phyloP scores from a whole-genome alignment of 441 rosid genomes.

The Adansonia madagascariensis region DNA sequence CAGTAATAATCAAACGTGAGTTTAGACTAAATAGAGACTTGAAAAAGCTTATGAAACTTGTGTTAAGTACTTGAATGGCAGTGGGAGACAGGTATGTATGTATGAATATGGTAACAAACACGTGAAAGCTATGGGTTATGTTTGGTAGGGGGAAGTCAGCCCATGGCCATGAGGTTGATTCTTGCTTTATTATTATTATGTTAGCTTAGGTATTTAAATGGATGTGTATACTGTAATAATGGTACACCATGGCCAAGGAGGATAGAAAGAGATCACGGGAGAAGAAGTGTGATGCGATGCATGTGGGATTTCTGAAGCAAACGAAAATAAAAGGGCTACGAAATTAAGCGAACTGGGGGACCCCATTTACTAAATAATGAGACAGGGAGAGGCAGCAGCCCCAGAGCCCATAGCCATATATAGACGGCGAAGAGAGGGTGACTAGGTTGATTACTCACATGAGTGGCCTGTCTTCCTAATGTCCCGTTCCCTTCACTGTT shows the following conservation, averaged over 20 bases:
- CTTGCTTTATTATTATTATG: neutral
- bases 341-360: neutral
- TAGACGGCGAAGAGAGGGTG: neutral
- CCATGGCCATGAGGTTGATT: neutral
- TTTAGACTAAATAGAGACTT: neutral
- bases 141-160: neutral
- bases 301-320: neutral
- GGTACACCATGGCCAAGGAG: neutral
- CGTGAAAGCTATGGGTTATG: neutral
- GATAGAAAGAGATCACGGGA: neutral
- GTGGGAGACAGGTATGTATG: neutral
- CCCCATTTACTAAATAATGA: neutral
- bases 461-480: neutral
- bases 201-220: neutral
- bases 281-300: neutral
- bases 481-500: neutral
- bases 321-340: neutral
- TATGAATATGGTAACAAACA: neutral
- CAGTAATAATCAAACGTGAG: neutral
- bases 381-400: neutral
- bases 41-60: neutral
- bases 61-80: neutral
- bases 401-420: neutral
- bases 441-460: slow-evolving; percentile 11
- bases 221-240: neutral